Evolutionary conservation across 83 land plant genomes (phyloP).

Genomic region (Picea abies): DNA sequence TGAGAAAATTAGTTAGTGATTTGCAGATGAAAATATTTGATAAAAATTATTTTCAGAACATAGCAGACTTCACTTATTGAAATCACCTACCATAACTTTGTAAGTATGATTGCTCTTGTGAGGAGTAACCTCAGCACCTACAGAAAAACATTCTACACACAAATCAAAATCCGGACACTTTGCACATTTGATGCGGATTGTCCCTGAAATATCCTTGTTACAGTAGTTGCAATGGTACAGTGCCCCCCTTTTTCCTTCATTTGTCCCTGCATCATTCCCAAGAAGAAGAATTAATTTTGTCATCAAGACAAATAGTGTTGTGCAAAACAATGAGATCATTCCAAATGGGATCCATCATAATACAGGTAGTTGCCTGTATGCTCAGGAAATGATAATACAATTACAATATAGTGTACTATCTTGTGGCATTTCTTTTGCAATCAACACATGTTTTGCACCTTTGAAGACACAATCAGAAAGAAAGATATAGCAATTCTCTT

Average conservation of each 20-base stretch:
- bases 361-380: too few relatives aligned
- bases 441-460: not conserved
- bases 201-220: conserved; percentile 95
- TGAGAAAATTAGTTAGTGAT: not conserved
- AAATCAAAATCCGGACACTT: conserved; percentile 97
- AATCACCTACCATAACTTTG: conserved; percentile 85
- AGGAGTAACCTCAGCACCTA: conserved; percentile 89
- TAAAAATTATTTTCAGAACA: not conserved
- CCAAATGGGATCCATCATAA: not conserved
- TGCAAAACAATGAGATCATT: not conserved
- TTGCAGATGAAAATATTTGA: not conserved
- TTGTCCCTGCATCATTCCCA: conserved; percentile 36
- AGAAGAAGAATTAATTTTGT: not conserved
- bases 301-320: not conserved
- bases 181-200: conserved; percentile 87
- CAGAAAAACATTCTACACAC: conserved; percentile 95
- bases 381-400: not conserved
- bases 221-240: conserved; percentile 97
- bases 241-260: conserved; percentile 80
- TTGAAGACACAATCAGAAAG: not conserved
- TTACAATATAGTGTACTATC: not conserved
- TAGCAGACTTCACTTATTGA: not conserved
- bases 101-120: conserved; percentile 92
- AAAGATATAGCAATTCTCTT: not conserved
- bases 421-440: not conserved